A percentile compares a stretch with the other conserved stretches of the same genome.
Conservation (phyloP, 2,329 filamentous ascomycete genomes). For the Ophiostoma sp. region DNA sequence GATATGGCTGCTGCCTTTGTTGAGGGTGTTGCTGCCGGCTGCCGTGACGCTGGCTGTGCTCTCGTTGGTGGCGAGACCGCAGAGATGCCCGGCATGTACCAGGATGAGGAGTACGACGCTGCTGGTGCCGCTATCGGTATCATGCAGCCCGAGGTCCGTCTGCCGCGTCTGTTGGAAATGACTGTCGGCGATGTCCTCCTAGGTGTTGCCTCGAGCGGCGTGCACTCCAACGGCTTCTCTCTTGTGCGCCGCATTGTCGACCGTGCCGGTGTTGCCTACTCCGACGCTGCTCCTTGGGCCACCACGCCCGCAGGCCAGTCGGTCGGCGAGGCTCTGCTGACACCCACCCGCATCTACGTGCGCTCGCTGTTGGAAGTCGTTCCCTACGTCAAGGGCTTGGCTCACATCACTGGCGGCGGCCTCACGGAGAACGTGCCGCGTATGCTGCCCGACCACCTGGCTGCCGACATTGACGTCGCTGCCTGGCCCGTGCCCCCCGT, state of each 20-base stretch:
- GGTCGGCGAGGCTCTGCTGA: constrained; percentile 73
- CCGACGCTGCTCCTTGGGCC: constrained; percentile 72
- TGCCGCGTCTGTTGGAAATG: constrained; percentile 76
- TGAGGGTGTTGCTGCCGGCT: constrained; percentile 82
- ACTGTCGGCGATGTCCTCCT: constrained; percentile 74
- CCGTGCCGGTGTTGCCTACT: constrained; percentile 63
- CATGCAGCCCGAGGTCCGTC: constrained; percentile 60
- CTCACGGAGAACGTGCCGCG: constrained; percentile 90
- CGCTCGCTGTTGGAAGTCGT: constrained; percentile 63
- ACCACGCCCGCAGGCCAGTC: constrained; percentile 37
- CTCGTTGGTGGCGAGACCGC: constrained; percentile 96
- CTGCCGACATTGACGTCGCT: constrained; percentile 72
- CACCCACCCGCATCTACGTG: constrained; percentile 92
- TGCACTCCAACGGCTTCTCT: constrained; percentile 96
- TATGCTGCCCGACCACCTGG: constrained; percentile 74
- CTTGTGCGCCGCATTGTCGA: constrained; percentile 88
- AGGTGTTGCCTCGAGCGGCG: constrained; percentile 76
- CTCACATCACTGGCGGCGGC: constrained; percentile 94
- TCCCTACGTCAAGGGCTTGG: constrained; percentile 77
- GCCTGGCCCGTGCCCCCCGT: constrained; percentile 72
- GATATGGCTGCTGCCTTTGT: constrained; percentile 78
- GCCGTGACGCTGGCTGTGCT: constrained; percentile 76
- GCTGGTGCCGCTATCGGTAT: constrained; percentile 86
- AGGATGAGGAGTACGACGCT: constrained; percentile 83
- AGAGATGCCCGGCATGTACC: constrained; percentile 96